phyloP scores from a whole-genome alignment of 1,139 yeast species.

The Blastobotrys persicus region DNA sequence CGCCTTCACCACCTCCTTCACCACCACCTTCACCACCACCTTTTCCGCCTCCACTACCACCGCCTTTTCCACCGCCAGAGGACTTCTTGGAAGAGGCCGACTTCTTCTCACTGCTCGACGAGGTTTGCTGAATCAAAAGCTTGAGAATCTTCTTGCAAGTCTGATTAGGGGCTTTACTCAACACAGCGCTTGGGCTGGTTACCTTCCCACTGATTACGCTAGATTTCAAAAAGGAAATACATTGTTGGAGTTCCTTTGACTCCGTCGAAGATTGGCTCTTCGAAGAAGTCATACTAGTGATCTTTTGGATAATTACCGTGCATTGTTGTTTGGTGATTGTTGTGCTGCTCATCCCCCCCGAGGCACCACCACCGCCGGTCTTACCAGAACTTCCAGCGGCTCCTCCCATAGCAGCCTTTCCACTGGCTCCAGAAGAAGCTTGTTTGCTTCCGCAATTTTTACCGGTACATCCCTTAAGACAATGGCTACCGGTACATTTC shows the following conservation, averaged over 20 bases:
- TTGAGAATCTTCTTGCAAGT: not conserved
- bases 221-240: not conserved
- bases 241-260: not conserved
- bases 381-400: not conserved
- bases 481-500: too few species aligned
- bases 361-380: too few species aligned
- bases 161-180: not conserved
- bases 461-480: too few species aligned
- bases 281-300: not conserved
- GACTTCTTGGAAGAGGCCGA: not conserved
- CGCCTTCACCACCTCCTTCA: not conserved
- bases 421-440: not conserved
- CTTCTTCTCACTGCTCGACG: not conserved
- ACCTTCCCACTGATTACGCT: not conserved
- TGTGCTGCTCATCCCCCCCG: not conserved
- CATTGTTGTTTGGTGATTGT: not conserved
- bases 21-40: not conserved
- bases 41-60: not conserved
- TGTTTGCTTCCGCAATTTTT: too few species aligned
- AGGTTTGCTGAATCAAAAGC: not conserved
- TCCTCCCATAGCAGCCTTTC: too few species aligned
- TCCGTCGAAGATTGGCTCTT: not conserved
- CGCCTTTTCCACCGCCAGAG: not conserved
- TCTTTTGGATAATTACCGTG: slow-evolving; percentile 1
- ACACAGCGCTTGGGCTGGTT: not conserved